Percentiles rank a stretch among this genome's conserved stretches.
Conservation (phyloP, 257 asterid genomes). For the Knoxia roxburghii region DNA sequence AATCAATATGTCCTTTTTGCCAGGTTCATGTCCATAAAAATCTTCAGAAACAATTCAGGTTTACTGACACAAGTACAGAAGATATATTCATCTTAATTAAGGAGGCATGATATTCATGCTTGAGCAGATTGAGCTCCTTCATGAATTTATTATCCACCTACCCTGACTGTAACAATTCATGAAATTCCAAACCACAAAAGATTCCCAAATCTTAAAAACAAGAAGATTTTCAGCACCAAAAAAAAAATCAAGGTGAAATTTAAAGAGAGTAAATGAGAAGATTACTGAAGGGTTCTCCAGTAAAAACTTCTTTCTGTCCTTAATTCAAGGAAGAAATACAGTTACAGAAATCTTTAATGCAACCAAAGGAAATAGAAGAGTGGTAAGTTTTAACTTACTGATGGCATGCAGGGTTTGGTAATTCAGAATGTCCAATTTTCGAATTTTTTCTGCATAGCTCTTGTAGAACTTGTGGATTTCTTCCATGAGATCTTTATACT, state of each 20-base stretch:
- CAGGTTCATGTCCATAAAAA: constrained; percentile 1
- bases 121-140: background rate
- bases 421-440: constrained; percentile 77
- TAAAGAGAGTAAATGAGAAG: background rate
- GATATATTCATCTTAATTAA: background rate
- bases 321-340: background rate
- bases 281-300: background rate
- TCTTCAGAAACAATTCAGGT: constrained; percentile 2
- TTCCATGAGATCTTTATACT: constrained; percentile 54
- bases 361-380: background rate
- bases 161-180: background rate
- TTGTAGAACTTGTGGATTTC: constrained; percentile 73
- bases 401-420: constrained; percentile 84
- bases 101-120: background rate
- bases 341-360: background rate
- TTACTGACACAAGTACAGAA: too few relatives aligned
- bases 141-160: constrained; percentile 2
- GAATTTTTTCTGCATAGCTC: constrained; percentile 64
- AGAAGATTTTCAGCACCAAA: background rate
- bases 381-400: constrained; percentile 45
- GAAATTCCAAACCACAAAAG: background rate
- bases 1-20: constrained; percentile 12
- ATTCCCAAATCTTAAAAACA: too few relatives aligned
- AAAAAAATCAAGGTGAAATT: background rate
- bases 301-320: background rate